These are phyloP conservation scores for Cladosporium sp. DNA, from an alignment of 2,329 filamentous ascomycete genomes.

Conservation along the genomic window DNA sequence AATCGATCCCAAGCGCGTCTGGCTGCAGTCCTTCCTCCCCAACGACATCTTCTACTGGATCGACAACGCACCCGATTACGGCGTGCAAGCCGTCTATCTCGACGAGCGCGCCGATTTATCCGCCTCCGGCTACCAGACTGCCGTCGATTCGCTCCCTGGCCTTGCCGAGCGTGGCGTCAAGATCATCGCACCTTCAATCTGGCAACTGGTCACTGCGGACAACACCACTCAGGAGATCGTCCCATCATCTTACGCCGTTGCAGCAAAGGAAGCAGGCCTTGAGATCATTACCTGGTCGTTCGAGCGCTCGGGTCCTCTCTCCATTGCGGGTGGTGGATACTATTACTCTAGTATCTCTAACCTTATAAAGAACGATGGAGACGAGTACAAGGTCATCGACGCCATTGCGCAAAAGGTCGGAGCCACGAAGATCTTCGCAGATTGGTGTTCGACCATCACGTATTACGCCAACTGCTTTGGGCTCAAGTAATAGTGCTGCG, in stretches of 20 bases:
- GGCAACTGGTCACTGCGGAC: constrained; percentile 59
- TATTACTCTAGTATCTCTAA: constrained; percentile 57
- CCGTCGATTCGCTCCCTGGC: constrained; percentile 58
- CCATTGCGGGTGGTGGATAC: constrained; percentile 55
- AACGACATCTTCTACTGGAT: constrained; percentile 65
- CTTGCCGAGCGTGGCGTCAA: constrained; percentile 62
- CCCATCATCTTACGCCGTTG: constrained; percentile 63
- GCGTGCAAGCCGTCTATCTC: constrained; percentile 64
- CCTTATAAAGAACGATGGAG: constrained; percentile 63
- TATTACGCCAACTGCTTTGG: constrained; percentile 73
- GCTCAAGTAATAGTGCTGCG: constrained; percentile 22
- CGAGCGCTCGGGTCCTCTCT: constrained; percentile 64
- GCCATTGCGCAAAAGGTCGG: constrained; percentile 64
- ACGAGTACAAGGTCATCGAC: constrained; percentile 67
- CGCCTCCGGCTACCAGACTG: constrained; percentile 54
- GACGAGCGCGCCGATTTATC: constrained; percentile 61
- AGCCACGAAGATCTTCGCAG: constrained; percentile 64
- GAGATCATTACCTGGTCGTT: constrained; percentile 70
- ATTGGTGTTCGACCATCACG: constrained; percentile 69
- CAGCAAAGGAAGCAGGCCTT: constrained; percentile 62
- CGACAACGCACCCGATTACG: constrained; percentile 61
- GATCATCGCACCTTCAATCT: constrained; percentile 65
- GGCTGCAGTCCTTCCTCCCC: constrained; percentile 64
- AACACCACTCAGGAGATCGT: constrained; percentile 57
- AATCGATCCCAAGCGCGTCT: constrained; percentile 59